Evolutionary conservation across 2,329 filamentous ascomycete species (phyloP), one percentile per base, ranked within the genome.

Genomic region (Blastomyces parvus): DNA sequence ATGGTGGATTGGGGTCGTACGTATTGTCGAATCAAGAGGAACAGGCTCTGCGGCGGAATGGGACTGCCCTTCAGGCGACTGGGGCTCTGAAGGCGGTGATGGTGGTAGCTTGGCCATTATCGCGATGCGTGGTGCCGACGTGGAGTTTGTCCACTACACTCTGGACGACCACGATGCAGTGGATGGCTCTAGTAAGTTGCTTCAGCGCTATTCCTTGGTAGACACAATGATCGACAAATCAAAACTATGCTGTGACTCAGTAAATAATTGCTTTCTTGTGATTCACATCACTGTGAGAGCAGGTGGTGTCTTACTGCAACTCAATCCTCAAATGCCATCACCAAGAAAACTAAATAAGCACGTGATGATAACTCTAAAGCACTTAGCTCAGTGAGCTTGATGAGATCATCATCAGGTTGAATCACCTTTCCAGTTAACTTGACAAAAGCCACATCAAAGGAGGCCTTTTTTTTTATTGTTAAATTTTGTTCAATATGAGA

Each of bases 1-100:
- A 36, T 69, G 67, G 67, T 78, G 76, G 58, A 78, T 78, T 55
- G 74, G 69, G 0, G 71, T 74, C 52, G 73, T 74, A 64, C 76
- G 76, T 50, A 71, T 67, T 59, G 71, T 60, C 42, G 74, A 73
- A 63, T 73, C 70, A 7, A 78, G 72, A 52, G 74, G 70, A 14
- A 77, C 69, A 38, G 67, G 64, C 9, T 67, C 64, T 59, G 60
- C 33, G 14, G 65, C 44, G 2, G 27, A 42, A 3, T 42, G 33
- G 25, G 42, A 42, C 40, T 40, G 60, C n/a, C 52, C 38, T 27
- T 67, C 65, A 6, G 68, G 65, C 1, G 66, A 62, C 11, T 63
- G 66, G 13, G 70, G 66, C 58, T 77, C 76, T 1, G 72, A 70
- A 2, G 74, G 74, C 8, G 75, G 75, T 14, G 74, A 77, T 3